Evolutionary conservation across 352 stramenopile species (phyloP).

Genomic region (Pythium diclinum): DNA sequence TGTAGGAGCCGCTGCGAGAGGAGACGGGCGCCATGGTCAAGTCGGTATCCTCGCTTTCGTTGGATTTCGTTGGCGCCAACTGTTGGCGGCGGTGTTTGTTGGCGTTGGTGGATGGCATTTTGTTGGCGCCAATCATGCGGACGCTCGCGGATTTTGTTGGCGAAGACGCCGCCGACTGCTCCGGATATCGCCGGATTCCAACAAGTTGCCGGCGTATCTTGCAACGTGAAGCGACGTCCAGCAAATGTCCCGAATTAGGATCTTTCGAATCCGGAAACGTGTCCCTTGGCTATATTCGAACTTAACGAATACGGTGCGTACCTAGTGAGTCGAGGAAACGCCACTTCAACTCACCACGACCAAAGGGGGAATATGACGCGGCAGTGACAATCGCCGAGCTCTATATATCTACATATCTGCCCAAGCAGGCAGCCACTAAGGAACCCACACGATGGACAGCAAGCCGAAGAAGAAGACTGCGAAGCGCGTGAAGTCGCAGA

Average conservation of each 20-base stretch:
- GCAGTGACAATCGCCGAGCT: not conserved
- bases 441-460: not conserved
- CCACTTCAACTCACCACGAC: slow-evolving; percentile 7
- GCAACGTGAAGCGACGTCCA: not conserved
- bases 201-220: not conserved
- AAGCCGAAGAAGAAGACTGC: slow-evolving; percentile 20
- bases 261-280: not conserved
- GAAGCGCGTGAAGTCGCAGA: slow-evolving; percentile 39
- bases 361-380: not conserved
- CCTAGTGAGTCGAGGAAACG: not conserved
- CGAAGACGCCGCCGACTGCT: not conserved
- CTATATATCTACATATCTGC: not conserved
- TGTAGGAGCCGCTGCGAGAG: not conserved
- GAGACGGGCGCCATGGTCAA: not conserved
- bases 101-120: not conserved
- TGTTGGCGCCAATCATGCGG: not conserved
- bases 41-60: not conserved
- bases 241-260: too few relatives aligned
- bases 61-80: not conserved
- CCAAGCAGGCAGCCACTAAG: not conserved
- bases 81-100: not conserved
- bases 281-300: not conserved
- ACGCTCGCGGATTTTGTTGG: not conserved
- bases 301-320: not conserved
- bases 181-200: not conserved